These are phyloP conservation scores for Penicillium sp. DNA, from an alignment of 2,329 filamentous ascomycete genomes.

Conservation along the genomic window DNA sequence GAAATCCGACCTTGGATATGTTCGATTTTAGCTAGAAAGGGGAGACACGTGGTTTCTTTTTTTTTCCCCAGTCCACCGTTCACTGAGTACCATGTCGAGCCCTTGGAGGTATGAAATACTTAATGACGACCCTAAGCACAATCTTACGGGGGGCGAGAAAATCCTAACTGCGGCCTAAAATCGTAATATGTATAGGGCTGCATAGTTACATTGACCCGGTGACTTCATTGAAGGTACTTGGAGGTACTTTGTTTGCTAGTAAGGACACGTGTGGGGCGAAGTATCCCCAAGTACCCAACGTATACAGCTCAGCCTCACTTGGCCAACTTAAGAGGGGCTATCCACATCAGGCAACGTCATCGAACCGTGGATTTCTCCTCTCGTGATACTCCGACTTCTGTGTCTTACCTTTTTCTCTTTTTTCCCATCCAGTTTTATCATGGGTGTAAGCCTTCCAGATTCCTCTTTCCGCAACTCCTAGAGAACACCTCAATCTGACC, in stretches of 20 bases:
- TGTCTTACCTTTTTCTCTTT: neutral
- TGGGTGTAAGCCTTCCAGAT: conserved; percentile 9
- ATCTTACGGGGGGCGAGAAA: too few relatives aligned
- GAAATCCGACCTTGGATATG: neutral
- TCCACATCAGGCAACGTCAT: conserved; percentile 10
- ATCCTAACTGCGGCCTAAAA: too few relatives aligned
- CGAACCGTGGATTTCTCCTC: neutral
- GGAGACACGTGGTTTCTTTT: too few relatives aligned
- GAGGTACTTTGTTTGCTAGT: neutral
- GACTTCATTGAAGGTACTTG: neutral
- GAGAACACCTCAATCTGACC: neutral
- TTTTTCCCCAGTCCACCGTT: neutral
- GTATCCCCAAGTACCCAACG: neutral
- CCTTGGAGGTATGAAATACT: neutral
- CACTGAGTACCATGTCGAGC: neutral
- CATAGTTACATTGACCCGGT: neutral
- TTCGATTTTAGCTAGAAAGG: neutral
- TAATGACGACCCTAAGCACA: neutral
- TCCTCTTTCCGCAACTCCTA: neutral
- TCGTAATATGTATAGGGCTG: neutral
- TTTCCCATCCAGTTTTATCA: neutral
- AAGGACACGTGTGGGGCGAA: neutral
- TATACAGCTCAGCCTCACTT: conserved; percentile 9
- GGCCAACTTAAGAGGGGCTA: conserved; percentile 3
- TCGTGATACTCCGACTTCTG: conserved; percentile 4